phyloP scores from a whole-genome alignment of 192 early-diverging fungal genomes.

The Backusella sp. region DNA sequence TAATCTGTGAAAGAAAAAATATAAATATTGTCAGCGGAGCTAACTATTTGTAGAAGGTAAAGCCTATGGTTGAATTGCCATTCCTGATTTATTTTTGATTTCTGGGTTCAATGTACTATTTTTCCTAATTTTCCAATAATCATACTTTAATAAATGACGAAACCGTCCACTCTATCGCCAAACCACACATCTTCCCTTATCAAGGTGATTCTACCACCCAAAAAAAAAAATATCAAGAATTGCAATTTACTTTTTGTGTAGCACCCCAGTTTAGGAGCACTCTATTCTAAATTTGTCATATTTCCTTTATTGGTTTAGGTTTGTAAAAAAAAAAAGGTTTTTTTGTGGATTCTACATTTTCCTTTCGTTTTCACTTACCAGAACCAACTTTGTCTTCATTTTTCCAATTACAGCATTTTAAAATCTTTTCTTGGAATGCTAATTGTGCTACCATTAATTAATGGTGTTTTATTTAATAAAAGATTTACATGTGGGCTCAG shows the following conservation, averaged over 20 bases:
- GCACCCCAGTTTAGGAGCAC: not conserved
- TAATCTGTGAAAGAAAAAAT: not conserved
- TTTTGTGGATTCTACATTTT: not conserved
- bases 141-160: not conserved
- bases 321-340: not conserved
- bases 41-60: not conserved
- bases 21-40: not conserved
- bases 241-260: slow-evolving; percentile 4
- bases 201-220: not conserved
- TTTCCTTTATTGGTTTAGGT: not conserved
- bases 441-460: not conserved
- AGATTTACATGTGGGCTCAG: not conserved
- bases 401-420: slow-evolving; percentile 8
- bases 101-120: slow-evolving; percentile 1
- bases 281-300: not conserved
- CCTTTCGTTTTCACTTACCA: not conserved
- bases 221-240: not conserved
- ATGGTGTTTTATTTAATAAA: not conserved
- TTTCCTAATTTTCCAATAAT: slow-evolving; percentile 5
- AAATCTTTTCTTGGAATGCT: slow-evolving; percentile 3
- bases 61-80: slow-evolving; percentile 1
- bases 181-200: not conserved
- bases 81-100: slow-evolving; percentile 6
- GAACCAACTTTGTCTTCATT: not conserved
- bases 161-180: not conserved